phyloP scores from a whole-genome alignment of 345 rosid species.

The Eucalyptus polybractea region DNA sequence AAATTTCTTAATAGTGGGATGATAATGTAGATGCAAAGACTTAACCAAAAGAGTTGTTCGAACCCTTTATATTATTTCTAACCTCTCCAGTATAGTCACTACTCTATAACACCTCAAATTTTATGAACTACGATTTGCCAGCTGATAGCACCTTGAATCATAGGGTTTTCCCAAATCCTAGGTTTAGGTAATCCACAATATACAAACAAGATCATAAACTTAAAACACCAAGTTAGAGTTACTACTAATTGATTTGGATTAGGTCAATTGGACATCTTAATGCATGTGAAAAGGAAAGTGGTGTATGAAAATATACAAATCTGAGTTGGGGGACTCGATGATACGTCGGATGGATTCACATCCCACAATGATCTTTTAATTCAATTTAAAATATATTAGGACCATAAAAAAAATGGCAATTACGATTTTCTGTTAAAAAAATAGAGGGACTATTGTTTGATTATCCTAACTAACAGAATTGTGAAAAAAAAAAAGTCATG shows the following conservation, averaged over 20 bases:
- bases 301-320: not conserved
- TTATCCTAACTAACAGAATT: not conserved
- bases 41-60: not conserved
- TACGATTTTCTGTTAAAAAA: too few species aligned
- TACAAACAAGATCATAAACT: not conserved
- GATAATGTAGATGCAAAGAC: not conserved
- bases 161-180: not conserved
- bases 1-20: too few species aligned
- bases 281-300: not conserved
- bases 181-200: not conserved
- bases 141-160: not conserved
- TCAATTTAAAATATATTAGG: not conserved
- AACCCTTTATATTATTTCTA: not conserved
- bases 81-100: not conserved
- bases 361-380: rapidly evolving
- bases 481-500: not conserved
- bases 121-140: not conserved
- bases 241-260: not conserved
- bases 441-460: not conserved
- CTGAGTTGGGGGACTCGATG: not conserved
- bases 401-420: not conserved
- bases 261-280: not conserved
- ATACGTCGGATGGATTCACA: rapidly evolving
- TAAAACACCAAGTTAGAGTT: not conserved
- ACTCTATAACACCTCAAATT: not conserved